These are phyloP conservation scores for Hyaloscypha finlandica DNA, from an alignment of 495 filamentous ascomycete species.

Conservation along the genomic window DNA sequence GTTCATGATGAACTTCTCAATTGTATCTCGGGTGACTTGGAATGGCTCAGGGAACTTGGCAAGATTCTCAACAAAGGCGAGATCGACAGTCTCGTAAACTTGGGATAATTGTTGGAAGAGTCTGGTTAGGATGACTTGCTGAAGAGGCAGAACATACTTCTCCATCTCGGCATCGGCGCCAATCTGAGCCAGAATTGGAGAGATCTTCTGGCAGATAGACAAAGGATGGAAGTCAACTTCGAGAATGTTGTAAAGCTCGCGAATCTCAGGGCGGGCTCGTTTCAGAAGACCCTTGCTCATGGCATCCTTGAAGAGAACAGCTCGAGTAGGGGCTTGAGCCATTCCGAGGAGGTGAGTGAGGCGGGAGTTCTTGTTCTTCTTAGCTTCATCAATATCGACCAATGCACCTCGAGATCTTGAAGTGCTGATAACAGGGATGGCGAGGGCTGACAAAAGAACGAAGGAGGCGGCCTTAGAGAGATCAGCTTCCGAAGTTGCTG, in stretches of 20 bases:
- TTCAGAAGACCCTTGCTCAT: constrained; percentile 91
- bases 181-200: constrained; percentile 91
- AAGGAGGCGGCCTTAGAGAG: constrained; percentile 86
- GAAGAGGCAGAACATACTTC: constrained; percentile 90
- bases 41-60: constrained; percentile 97
- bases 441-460: constrained; percentile 91
- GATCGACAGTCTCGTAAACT: constrained; percentile 97
- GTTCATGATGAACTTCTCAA: constrained; percentile 99
- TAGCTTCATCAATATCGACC: constrained; percentile 93
- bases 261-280: constrained; percentile 89
- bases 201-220: constrained; percentile 99
- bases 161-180: constrained; percentile 94
- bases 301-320: constrained; percentile 91
- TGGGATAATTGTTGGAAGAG: constrained; percentile 99
- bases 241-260: constrained; percentile 94
- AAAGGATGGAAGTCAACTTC: constrained; percentile 99
- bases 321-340: constrained; percentile 83
- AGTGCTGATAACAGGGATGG: constrained; percentile 98
- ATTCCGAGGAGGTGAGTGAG: constrained; percentile 96
- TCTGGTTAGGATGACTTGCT: constrained; percentile 97
- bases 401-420: constrained; percentile 93
- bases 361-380: constrained; percentile 98
- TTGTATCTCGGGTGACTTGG: constrained; percentile 86
- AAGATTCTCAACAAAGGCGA: constrained; percentile 89
- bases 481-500: constrained; percentile 82